Conservation (phyloP, 164 flowering plant species). For the Dillenia turbinata region DNA sequence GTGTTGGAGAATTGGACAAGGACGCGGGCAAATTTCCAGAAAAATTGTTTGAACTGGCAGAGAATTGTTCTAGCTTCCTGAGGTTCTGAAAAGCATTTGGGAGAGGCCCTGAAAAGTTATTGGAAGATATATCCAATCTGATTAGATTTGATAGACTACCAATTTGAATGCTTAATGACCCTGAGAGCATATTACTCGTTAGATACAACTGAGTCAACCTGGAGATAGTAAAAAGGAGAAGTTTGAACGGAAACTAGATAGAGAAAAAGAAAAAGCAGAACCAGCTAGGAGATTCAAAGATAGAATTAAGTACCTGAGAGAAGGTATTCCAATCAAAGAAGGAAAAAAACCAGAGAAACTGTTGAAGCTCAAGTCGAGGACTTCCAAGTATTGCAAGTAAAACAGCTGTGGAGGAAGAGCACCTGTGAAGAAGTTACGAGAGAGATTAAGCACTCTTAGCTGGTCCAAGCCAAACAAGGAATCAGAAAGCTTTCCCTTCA, state of each 20-base stretch:
- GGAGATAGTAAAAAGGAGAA: conserved; percentile 23
- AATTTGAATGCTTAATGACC: conserved; percentile 29
- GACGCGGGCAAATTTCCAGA: conserved; percentile 44
- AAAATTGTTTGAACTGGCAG: conserved; percentile 45
- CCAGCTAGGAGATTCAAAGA: conserved; percentile 34
- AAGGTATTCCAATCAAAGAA: conserved; percentile 21
- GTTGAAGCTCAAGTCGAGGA: conserved; percentile 34
- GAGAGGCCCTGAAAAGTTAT: conserved; percentile 39
- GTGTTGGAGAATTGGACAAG: conserved; percentile 36
- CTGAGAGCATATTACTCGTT: conserved; percentile 37
- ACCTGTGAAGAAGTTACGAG: conserved; percentile 18
- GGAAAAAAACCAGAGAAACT: conserved; percentile 33
- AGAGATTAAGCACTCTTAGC: conserved; percentile 22
- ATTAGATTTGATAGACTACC: conserved; percentile 50
- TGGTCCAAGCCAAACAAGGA: conserved; percentile 23
- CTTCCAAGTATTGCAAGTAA: conserved; percentile 15
- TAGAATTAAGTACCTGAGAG: conserved; percentile 23
- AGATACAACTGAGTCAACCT: conserved; percentile 24
- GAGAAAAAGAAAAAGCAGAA: conserved; percentile 23
- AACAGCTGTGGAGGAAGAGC: conserved; percentile 16
- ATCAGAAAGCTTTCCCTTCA: conserved; percentile 17
- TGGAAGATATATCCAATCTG: conserved; percentile 45
- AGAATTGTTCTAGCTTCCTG: conserved; percentile 20
- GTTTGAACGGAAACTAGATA: conserved; percentile 30
- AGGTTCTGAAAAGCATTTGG: conserved; percentile 46